Evolutionary conservation across 495 filamentous ascomycete genomes (phyloP).

Genomic region (Penicillium cinerascens): DNA sequence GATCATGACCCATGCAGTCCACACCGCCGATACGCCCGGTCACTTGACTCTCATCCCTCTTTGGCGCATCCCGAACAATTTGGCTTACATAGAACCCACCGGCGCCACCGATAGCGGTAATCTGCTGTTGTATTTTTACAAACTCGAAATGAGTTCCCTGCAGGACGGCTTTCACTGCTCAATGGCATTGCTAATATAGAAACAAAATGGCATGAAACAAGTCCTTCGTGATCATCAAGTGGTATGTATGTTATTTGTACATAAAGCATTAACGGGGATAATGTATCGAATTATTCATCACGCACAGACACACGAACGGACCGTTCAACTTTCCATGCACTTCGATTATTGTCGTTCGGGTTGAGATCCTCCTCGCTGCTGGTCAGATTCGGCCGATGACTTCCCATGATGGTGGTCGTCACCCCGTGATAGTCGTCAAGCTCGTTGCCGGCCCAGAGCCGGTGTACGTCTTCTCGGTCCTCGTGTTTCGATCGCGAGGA

Average conservation of each 20-base stretch:
- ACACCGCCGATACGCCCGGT: too few species aligned
- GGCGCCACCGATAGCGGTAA: too few species aligned
- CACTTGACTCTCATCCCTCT: too few species aligned
- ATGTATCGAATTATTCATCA: conserved; percentile 9
- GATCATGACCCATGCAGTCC: too few species aligned
- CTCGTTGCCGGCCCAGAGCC: conserved; percentile 21
- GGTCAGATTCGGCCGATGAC: not conserved
- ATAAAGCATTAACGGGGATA: not conserved
- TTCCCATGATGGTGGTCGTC: conserved; percentile 29
- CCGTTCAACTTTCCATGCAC: conserved; percentile 25
- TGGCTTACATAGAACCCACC: too few species aligned
- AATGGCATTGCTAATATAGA: too few species aligned
- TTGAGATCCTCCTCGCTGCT: conserved; percentile 27
- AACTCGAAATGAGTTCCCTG: too few species aligned
- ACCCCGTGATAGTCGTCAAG: conserved; percentile 22
- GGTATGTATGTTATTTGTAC: not conserved
- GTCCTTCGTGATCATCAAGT: too few species aligned
- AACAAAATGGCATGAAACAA: too few species aligned
- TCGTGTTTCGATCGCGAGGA: conserved; percentile 9
- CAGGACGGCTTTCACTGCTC: too few species aligned
- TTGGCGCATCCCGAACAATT: too few species aligned
- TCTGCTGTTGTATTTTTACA: too few species aligned
- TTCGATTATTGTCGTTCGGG: not conserved
- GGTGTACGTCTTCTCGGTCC: conserved; percentile 6
- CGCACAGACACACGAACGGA: conserved; percentile 26